phyloP scores from a whole-genome alignment of 345 rosid genomes.

The Citrus sinensis region DVS_A1.0 CM039163.1:15276501-15277000 shows the following conservation, averaged over 20 bases:
- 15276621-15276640: too few species aligned
- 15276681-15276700: constrained; percentile 21
- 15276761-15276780: not conserved
- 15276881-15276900: not conserved
- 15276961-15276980: not conserved
- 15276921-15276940: not conserved
- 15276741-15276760: not conserved
- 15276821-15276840: constrained; percentile 3
- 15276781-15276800: not conserved
- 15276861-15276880: not conserved
- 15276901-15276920: not conserved
- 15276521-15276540: too few species aligned
- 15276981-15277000: not conserved
- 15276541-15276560: too few species aligned
- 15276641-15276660: constrained; percentile 17
- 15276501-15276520: too few species aligned
- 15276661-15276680: not conserved
- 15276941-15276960: too few species aligned
- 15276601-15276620: too few species aligned
- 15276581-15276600: too few species aligned
- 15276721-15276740: not conserved
- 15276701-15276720: constrained; percentile 13
- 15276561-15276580: too few species aligned
- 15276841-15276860: not conserved
- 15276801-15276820: not conserved